Percentiles rank a stretch among this genome's conserved stretches.
phyloP scores from a whole-genome alignment of 192 early-diverging fungal species.

The Piromyces finnis region DNA sequence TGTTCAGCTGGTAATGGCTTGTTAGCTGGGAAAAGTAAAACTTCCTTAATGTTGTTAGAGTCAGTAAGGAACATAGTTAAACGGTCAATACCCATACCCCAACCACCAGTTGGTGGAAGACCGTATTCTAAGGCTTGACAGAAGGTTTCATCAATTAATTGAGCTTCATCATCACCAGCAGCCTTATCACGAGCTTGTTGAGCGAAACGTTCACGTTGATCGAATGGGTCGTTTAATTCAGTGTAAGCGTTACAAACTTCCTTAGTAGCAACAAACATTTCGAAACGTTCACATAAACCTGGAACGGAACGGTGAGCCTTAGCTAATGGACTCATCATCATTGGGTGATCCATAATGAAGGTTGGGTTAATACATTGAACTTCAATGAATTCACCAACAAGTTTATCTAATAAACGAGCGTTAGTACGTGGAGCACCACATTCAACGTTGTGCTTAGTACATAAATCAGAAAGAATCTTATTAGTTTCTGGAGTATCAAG shows the following conservation, averaged over 20 bases:
- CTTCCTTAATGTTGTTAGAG: constrained; percentile 95
- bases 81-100: constrained; percentile 92
- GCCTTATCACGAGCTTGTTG: constrained; percentile 96
- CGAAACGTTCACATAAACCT: constrained; percentile 94
- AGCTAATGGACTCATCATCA: constrained; percentile 98
- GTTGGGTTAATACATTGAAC: constrained; percentile 66
- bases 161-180: constrained; percentile 96
- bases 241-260: constrained; percentile 99
- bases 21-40: constrained; percentile 30
- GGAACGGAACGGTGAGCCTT: constrained; percentile 80
- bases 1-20: not conserved
- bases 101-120: constrained; percentile 83
- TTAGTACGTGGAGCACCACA: constrained; percentile 86
- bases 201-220: constrained; percentile 93
- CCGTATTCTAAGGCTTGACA: constrained; percentile 94
- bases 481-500: constrained; percentile 64
- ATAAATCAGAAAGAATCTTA: constrained; percentile 83
- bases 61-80: constrained; percentile 97
- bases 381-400: constrained; percentile 61
- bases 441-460: constrained; percentile 86
- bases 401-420: constrained; percentile 85
- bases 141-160: constrained; percentile 94
- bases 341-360: constrained; percentile 92
- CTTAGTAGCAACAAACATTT: constrained; percentile 97
- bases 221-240: constrained; percentile 98